Evolutionary conservation across 768 basidiomycete species (phyloP).

Genomic region (Russula griseocarnosa): DNA sequence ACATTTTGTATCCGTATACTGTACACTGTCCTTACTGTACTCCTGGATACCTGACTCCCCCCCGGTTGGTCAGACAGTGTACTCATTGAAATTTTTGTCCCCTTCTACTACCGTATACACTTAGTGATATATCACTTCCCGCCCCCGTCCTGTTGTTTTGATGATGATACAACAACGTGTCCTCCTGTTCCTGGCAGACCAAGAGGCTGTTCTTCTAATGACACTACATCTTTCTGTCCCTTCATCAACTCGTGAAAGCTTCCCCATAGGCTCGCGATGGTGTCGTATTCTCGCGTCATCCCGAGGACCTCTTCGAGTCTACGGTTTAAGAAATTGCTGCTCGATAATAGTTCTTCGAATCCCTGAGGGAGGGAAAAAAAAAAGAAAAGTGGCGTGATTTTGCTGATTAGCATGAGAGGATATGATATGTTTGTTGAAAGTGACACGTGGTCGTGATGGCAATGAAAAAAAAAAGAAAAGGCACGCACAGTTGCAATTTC

Average conservation of each 20-base stretch:
- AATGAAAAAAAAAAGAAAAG: too few species aligned
- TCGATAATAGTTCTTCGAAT: slow-evolving; percentile 82
- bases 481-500: slow-evolving; percentile 67
- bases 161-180: slow-evolving; percentile 44
- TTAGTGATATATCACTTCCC: slow-evolving; percentile 28
- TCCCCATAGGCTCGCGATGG: slow-evolving; percentile 81
- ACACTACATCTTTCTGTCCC: slow-evolving; percentile 32
- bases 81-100: slow-evolving; percentile 19
- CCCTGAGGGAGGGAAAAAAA: slow-evolving; percentile 44
- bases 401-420: too few species aligned
- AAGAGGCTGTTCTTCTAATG: slow-evolving; percentile 31
- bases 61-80: slow-evolving; percentile 14
- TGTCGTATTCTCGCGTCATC: slow-evolving; percentile 90
- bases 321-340: slow-evolving; percentile 81
- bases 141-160: slow-evolving; percentile 31
- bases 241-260: slow-evolving; percentile 77
- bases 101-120: slow-evolving; percentile 19
- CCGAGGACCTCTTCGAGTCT: slow-evolving; percentile 90
- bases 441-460: too few species aligned
- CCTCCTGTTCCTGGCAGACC: slow-evolving; percentile 72
- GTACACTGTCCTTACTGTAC: slow-evolving; percentile 12
- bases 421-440: too few species aligned
- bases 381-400: too few species aligned
- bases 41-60: slow-evolving; percentile 35
- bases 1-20: slow-evolving; percentile 13